phyloP scores from a whole-genome alignment of 73 alveolate species.

The Tetrahymena elliotti region DNA sequence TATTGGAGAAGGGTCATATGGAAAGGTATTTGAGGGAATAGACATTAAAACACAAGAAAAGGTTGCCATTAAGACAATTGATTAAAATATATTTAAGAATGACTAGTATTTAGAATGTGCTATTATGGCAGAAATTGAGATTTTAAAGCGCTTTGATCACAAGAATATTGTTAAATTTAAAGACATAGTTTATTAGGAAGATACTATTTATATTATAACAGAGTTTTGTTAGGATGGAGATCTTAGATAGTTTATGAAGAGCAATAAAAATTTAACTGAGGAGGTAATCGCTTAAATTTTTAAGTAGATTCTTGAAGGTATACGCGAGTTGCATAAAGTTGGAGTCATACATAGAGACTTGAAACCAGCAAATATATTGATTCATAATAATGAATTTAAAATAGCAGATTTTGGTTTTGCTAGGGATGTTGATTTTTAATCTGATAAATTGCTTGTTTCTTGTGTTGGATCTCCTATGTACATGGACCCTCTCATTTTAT shows the following conservation, averaged over 20 bases:
- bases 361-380: constrained; percentile 31
- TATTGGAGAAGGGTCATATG: constrained; percentile 40
- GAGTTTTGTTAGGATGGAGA: constrained; percentile 42
- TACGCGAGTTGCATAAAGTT: constrained; percentile 16
- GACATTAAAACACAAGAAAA: constrained; percentile 2
- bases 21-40: constrained; percentile 28
- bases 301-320: constrained; percentile 13
- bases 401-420: constrained; percentile 46
- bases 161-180: constrained; percentile 20
- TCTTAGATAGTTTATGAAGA: constrained; percentile 2
- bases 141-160: constrained; percentile 23
- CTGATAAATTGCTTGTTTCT: constrained; percentile 20
- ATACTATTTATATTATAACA: constrained; percentile 22
- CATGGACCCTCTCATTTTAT: constrained; percentile 72
- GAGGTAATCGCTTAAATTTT: constrained; percentile 12
- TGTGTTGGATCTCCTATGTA: constrained; percentile 70
- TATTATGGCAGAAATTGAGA: constrained; percentile 31
- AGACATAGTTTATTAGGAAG: constrained; percentile 1
- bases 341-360: constrained; percentile 41
- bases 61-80: constrained; percentile 31
- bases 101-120: constrained; percentile 16
- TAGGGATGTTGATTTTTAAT: constrained; percentile 22
- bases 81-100: constrained; percentile 19
- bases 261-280: background rate
- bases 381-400: constrained; percentile 23